Conservation (phyloP, 257 asterid species). For the Haberlea rhodopensis region DNA sequence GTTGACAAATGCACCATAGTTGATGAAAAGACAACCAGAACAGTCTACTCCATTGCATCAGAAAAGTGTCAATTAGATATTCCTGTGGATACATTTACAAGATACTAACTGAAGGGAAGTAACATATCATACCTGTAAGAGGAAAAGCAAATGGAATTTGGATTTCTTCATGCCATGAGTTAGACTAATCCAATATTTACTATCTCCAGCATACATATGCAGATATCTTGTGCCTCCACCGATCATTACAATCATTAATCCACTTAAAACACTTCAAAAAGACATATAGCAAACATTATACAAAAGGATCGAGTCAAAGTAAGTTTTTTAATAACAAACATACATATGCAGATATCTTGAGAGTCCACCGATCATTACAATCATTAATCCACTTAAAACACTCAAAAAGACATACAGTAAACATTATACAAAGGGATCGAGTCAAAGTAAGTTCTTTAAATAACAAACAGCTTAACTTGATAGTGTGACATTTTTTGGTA, state of each 20-base stretch:
- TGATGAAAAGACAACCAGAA: constrained; percentile 71
- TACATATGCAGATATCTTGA: constrained; percentile 57
- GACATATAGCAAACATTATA: constrained; percentile 3
- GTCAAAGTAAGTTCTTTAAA: background rate
- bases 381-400: constrained; percentile 62
- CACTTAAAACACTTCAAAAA: constrained; percentile 63
- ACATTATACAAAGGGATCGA: background rate
- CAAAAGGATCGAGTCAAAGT: background rate
- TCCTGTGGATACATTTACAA: constrained; percentile 12
- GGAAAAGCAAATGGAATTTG: constrained; percentile 59
- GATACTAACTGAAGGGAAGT: constrained; percentile 20
- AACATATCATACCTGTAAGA: constrained; percentile 60
- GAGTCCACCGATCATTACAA: constrained; percentile 61
- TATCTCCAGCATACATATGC: constrained; percentile 49
- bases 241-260: constrained; percentile 57
- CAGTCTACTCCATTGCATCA: constrained; percentile 45
- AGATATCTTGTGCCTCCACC: constrained; percentile 65
- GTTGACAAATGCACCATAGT: constrained; percentile 75
- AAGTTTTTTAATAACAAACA: too few species aligned
- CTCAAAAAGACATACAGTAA: constrained; percentile 36
- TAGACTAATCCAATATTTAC: constrained; percentile 52
- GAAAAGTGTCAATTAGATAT: constrained; percentile 20
- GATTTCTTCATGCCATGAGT: constrained; percentile 46
- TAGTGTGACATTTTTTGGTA: background rate
- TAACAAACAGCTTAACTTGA: background rate